Conservation (phyloP, 2,329 filamentous ascomycete genomes). For the Pseudogymnoascus sp. region DNA sequence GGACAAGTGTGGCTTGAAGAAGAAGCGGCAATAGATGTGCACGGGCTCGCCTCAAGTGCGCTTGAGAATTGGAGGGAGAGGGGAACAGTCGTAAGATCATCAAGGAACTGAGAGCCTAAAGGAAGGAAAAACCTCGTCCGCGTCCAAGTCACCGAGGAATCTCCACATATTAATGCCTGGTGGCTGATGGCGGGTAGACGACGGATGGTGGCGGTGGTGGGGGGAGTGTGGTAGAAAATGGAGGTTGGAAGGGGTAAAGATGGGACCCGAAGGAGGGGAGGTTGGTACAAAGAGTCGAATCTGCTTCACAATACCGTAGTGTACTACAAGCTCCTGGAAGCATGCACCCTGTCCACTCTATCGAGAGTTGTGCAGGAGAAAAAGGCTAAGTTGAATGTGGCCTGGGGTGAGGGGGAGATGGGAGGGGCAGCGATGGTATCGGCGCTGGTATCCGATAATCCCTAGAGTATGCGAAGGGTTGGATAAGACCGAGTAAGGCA, state of each 20-base stretch:
- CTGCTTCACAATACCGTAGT: slow-evolving; percentile 6
- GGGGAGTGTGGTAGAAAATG: background rate
- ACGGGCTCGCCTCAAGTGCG: slow-evolving; percentile 2
- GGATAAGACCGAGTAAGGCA: slow-evolving; percentile 5
- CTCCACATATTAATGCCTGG: slow-evolving; percentile 8
- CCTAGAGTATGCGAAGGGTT: slow-evolving; percentile 2
- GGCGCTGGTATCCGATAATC: slow-evolving; percentile 9
- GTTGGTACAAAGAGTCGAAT: background rate
- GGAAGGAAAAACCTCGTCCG: slow-evolving; percentile 9
- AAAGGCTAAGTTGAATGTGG: slow-evolving; percentile 8
- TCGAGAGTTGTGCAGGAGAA: slow-evolving; percentile 3
- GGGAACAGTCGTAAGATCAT: slow-evolving; percentile 2
- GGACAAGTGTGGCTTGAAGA: background rate
- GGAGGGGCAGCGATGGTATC: slow-evolving; percentile 6
- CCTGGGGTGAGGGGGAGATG: slow-evolving; percentile 4
- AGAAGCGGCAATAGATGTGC: slow-evolving; percentile 4
- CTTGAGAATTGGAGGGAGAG: background rate
- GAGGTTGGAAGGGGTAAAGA: slow-evolving; percentile 7
- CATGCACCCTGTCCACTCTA: slow-evolving; percentile 1
- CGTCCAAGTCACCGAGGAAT: background rate
- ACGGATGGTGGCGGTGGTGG: slow-evolving; percentile 1
- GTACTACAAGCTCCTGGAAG: background rate
- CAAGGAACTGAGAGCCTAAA: slow-evolving; percentile 6
- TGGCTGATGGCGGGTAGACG: background rate
- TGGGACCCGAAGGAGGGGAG: background rate